Evolutionary conservation across 1,284 basidiomycete genomes (phyloP).

Genomic region (Sphagnurus paluster): DNA sequence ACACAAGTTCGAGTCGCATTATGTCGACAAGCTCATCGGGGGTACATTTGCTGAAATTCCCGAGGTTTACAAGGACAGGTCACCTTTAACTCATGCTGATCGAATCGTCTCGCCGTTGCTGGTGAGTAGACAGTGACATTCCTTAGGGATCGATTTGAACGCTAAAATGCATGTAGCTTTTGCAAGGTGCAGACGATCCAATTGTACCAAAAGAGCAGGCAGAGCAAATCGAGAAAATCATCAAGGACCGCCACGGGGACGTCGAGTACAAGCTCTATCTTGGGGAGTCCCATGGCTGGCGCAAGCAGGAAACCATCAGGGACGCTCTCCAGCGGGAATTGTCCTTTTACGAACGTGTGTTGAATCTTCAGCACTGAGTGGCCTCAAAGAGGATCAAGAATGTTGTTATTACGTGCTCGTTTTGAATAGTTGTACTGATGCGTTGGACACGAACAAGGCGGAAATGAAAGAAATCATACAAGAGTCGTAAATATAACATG

Average conservation of each 20-base stretch:
- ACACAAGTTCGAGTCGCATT: slow-evolving; percentile 70
- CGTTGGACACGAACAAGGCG: background rate
- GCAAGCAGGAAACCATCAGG: slow-evolving; percentile 42
- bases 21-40: slow-evolving; percentile 55
- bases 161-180: slow-evolving; percentile 34
- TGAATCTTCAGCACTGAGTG: slow-evolving; percentile 22
- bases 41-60: slow-evolving; percentile 47
- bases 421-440: background rate
- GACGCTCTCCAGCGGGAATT: slow-evolving; percentile 45
- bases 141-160: slow-evolving; percentile 2
- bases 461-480: background rate
- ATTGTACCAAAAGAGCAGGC: slow-evolving; percentile 61
- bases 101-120: slow-evolving; percentile 52
- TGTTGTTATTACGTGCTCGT: background rate
- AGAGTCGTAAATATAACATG: too few species aligned
- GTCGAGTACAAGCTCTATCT: slow-evolving; percentile 51
- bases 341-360: slow-evolving; percentile 39
- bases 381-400: too few species aligned
- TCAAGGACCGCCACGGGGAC: slow-evolving; percentile 40
- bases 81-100: slow-evolving; percentile 50
- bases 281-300: slow-evolving; percentile 60
- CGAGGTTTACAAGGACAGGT: slow-evolving; percentile 48
- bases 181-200: slow-evolving; percentile 55
- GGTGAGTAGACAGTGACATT: slow-evolving; percentile 33
- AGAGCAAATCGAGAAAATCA: slow-evolving; percentile 43